Percentiles rank a stretch among this genome's conserved stretches.
Evolutionary conservation across 2,329 filamentous ascomycete species (phyloP).

Genomic region (Sclerotinia subarctica): DNA sequence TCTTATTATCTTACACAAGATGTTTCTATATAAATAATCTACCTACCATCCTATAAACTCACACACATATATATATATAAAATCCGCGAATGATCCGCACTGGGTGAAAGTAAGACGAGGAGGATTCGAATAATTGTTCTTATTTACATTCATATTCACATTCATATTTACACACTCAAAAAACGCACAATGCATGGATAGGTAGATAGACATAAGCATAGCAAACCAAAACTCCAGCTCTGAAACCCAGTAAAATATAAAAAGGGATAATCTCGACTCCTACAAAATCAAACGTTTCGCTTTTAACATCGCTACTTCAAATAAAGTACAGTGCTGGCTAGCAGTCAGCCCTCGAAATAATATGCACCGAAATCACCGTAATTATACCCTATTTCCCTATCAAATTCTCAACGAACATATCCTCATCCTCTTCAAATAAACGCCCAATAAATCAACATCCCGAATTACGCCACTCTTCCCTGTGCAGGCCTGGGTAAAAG

Average conservation of each 20-base stretch:
- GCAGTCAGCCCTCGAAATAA: neutral
- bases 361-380: neutral
- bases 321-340: neutral
- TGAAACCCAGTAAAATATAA: neutral
- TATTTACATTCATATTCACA: too few relatives aligned
- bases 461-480: neutral
- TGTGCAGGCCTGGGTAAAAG: constrained; percentile 20
- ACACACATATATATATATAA: too few relatives aligned
- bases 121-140: too few relatives aligned
- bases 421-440: neutral
- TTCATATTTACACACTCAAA: too few relatives aligned
- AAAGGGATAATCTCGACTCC: neutral
- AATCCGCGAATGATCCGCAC: too few relatives aligned
- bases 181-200: too few relatives aligned
- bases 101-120: too few relatives aligned
- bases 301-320: neutral
- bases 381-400: neutral
- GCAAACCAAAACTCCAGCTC: neutral
- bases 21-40: too few relatives aligned
- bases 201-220: too few relatives aligned
- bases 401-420: neutral
- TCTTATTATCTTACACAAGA: too few relatives aligned
- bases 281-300: neutral
- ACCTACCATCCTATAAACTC: too few relatives aligned
- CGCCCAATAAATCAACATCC: neutral